phyloP scores from a whole-genome alignment of 2,329 filamentous ascomycete species.

The Trichoderma semiorbis region DNA sequence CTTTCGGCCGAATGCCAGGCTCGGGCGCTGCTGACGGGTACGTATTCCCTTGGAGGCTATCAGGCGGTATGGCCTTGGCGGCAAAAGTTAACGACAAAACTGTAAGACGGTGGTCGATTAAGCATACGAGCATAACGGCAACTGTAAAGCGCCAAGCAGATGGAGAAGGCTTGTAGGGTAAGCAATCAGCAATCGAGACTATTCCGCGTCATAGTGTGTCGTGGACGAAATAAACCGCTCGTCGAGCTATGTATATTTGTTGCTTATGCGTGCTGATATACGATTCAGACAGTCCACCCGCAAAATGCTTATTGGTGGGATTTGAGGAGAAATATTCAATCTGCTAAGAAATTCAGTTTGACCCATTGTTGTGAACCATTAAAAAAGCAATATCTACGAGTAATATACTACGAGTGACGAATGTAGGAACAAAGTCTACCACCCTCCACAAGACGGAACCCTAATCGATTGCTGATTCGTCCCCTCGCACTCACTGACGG shows the following conservation, averaged over 20 bases:
- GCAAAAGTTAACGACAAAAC: neutral
- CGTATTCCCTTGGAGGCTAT: neutral
- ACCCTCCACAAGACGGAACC: neutral
- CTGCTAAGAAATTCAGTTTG: neutral
- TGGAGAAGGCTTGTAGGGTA: neutral
- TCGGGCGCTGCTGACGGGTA: neutral
- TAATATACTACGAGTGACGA: neutral
- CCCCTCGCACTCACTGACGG: neutral
- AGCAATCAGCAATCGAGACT: neutral
- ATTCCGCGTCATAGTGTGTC: neutral
- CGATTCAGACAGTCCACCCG: neutral
- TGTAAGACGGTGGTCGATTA: neutral
- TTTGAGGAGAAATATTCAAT: neutral
- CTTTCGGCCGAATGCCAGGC: conserved; percentile 1
- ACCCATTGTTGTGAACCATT: neutral
- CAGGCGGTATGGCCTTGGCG: neutral
- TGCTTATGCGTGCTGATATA: neutral
- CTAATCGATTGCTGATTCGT: neutral
- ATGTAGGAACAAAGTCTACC: neutral
- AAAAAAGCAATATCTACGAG: neutral
- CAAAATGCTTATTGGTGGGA: neutral
- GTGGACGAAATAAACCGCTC: neutral
- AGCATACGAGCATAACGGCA: conserved; percentile 3
- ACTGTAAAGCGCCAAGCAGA: neutral
- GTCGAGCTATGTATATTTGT: neutral